Evolutionary conservation across 176 grass and related monocot genomes (phyloP), one percentile per base, ranked within the genome.

Genomic region (Areca catechu): DNA sequence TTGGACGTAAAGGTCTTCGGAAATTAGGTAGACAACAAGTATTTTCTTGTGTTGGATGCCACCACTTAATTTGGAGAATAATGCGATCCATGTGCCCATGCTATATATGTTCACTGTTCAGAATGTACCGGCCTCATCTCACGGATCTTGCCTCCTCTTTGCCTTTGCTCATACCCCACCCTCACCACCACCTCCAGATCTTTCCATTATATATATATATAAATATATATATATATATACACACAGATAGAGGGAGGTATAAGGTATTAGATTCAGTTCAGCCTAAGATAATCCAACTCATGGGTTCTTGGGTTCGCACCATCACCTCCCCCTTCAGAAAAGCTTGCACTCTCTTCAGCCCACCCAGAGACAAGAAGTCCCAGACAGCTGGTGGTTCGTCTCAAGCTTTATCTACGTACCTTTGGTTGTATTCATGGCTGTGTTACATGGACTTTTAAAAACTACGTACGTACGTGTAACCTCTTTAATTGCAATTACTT

Each of bases 291-390:
- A 43, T 5, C 17, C 12, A 27, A 3, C 12, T 27, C 7, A 85
- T 85, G 82, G 68, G 82, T 69, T 85, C 82, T 65, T 85, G 82
- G 82, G 69, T 80, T 23, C 77, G 77, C 77, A 73, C 77, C 77
- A 80, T 80, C 66, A 79, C 76, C 5, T 30, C 66, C 17, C 82
- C 82, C 0, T 84, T 84, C 82, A 64, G 82, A 74, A 85, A 85
- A 69, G 75, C 66, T 1, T 43, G 34, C 34, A 43, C 34, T 43
- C 34, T 43, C 34, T 43, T 43, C 34, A 43, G 9, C 34, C 34
- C 34, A 12, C 9, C 34, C 34, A 43, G 34, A 10, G 34, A 43
- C 9, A 43, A 43, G 34, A 43, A 43, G 34, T 43, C 34, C 1
- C 34, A 43, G 9, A 14, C 24, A 3, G 3, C 34, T 43, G 34